These are phyloP conservation scores for Alternaria rosae DNA, from an alignment of 2,329 filamentous ascomycete species.

Conservation along the genomic window DNA sequence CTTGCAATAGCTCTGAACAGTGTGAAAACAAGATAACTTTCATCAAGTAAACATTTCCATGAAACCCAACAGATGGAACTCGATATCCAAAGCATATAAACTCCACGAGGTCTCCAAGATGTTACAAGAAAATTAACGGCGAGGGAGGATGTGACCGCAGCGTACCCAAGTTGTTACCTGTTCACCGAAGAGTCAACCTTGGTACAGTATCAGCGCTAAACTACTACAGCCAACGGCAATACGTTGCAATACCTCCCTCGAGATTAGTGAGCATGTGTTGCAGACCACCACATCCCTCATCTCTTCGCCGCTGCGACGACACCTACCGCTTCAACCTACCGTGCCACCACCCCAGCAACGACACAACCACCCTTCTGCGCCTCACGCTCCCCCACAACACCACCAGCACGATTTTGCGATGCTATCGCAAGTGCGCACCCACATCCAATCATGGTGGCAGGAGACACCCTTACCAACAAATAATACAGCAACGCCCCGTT, in stretches of 20 bases:
- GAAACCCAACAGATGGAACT: too few relatives aligned
- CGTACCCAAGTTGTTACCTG: too few relatives aligned
- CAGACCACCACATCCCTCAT: not conserved
- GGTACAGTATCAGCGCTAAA: not conserved
- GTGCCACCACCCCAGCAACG: not conserved
- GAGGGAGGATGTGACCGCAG: too few relatives aligned
- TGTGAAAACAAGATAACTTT: too few relatives aligned
- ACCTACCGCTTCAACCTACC: not conserved
- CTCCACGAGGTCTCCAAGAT: too few relatives aligned
- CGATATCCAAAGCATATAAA: too few relatives aligned
- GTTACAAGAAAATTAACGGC: too few relatives aligned
- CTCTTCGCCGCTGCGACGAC: not conserved
- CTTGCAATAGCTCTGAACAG: too few relatives aligned
- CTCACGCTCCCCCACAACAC: not conserved
- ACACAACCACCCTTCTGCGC: not conserved
- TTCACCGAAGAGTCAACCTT: too few relatives aligned
- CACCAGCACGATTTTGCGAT: not conserved
- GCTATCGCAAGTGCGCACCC: conserved; percentile 5
- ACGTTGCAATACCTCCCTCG: not conserved
- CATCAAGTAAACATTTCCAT: too few relatives aligned
- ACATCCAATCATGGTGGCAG: conserved; percentile 9
- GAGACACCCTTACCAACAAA: conserved; percentile 7
- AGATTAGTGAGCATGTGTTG: not conserved
- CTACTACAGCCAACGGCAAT: not conserved
- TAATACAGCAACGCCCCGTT: not conserved